phyloP scores from a whole-genome alignment of 257 asterid species.

The Lavandula angustifolia region DNA sequence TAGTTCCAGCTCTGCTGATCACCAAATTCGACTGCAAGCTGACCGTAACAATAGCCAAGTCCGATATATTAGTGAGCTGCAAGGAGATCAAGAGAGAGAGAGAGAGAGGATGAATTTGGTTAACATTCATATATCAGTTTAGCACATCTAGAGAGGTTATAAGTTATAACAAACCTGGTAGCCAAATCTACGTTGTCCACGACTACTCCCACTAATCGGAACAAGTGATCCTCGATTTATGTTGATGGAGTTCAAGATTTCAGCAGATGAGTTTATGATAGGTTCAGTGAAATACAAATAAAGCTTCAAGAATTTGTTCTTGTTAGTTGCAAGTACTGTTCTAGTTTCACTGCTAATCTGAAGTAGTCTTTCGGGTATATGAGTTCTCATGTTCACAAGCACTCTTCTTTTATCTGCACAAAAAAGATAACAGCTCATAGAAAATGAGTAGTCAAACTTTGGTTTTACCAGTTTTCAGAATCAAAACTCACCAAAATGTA shows the following conservation, averaged over 20 bases:
- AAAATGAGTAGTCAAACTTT: not conserved
- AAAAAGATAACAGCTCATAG: conserved; percentile 14
- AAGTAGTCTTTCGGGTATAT: conserved; percentile 72
- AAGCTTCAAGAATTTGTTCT: conserved; percentile 55
- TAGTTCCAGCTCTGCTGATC: conserved; percentile 72
- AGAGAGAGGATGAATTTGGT: not conserved
- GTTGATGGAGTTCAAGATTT: conserved; percentile 63
- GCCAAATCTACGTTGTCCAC: conserved; percentile 84
- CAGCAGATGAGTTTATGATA: conserved; percentile 70
- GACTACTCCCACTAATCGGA: conserved; percentile 60
- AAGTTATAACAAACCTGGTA: conserved; percentile 61
- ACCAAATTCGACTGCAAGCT: conserved; percentile 61
- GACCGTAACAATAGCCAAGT: conserved; percentile 63
- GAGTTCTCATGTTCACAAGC: conserved; percentile 67
- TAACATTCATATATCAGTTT: not conserved
- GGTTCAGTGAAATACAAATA: conserved; percentile 82
- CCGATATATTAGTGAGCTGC: conserved; percentile 64
- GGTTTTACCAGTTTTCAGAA: not conserved
- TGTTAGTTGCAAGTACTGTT: conserved; percentile 76
- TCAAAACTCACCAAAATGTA: conserved; percentile 72
- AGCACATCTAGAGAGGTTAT: conserved; percentile 1
- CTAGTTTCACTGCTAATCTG: conserved; percentile 63
- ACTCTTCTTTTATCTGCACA: conserved; percentile 76
- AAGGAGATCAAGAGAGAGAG: conserved; percentile 16
- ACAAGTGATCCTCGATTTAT: conserved; percentile 64